Evolutionary conservation across 1,284 basidiomycete genomes (phyloP), one percentile per base, ranked within the genome.

Genomic region (Sanghuangporus sanghuang): DNA sequence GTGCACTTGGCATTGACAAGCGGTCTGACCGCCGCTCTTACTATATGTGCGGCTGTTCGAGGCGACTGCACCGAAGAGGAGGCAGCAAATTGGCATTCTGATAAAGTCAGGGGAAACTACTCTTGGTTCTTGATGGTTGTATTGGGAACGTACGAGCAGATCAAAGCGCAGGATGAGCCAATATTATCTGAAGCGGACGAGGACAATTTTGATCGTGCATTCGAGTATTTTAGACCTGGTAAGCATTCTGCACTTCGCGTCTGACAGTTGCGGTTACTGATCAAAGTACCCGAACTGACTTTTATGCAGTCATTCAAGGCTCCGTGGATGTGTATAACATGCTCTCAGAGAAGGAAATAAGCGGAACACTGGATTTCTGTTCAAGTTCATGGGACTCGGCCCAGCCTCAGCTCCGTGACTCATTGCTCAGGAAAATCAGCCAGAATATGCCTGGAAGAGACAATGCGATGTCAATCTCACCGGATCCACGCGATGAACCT

Each of bases 81-180:
- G 52, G 84, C 85, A 3, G 81, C 80, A 7, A 70, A 74, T 55
- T 87, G 80, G 76, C 79, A 85, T 68, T 83, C 77, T 9, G 73
- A 72, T 57, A 78, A 83, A n/a, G 79, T 88, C 8, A 78, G 81
- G 18, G 81, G 82, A n/a, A 85, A 82, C 32, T 86, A 86, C 66
- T 87, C 84, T n/a, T 74, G 85, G 84, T 89, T 89, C 70, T 80
- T 86, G 67, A 78, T 89, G n/a, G 86, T 89, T 16, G 85, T 87
- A 2, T 71, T 87, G 63, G 83, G 85, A 57, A 83, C 84, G 59
- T 87, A 87, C 70, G 79, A 84, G 69, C 85, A 89, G 67, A 85
- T 87, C 59, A 76, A 78, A 9, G 73, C 80, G 9, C 85, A 86
- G 65, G 77, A 74, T n/a, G 72, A 72, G n/a, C 77, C 81, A 64